A percentile compares a stretch with the other conserved stretches of the same genome.
These are phyloP conservation scores for Lonicera japonica DNA, from an alignment of 129 eudicot genomes.

Conservation along the genomic window DNA sequence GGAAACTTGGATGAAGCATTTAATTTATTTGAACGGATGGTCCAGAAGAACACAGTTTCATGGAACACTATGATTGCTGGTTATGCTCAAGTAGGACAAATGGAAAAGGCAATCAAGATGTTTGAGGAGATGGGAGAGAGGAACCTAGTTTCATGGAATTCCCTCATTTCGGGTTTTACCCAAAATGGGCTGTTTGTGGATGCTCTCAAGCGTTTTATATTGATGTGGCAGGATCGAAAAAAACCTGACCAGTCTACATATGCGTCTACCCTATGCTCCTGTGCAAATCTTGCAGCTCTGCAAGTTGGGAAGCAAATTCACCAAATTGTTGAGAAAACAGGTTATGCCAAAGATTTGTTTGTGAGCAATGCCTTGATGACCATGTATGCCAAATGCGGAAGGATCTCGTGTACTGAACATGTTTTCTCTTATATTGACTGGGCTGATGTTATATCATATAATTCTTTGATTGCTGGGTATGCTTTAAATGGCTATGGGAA, in stretches of 20 bases:
- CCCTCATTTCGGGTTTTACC: conserved; percentile 49
- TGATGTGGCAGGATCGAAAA: conserved; percentile 28
- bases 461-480: conserved; percentile 53
- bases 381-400: conserved; percentile 50
- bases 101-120: conserved; percentile 37
- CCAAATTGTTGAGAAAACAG: conserved; percentile 30
- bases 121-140: conserved; percentile 35
- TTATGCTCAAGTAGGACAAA: conserved; percentile 48
- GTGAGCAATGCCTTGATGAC: conserved; percentile 43
- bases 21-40: conserved; percentile 36
- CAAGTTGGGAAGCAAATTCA: conserved; percentile 48
- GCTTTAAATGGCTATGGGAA: conserved; percentile 49
- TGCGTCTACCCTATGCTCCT: conserved; percentile 45
- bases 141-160: conserved; percentile 53
- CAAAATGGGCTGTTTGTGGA: conserved; percentile 38
- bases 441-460: conserved; percentile 46
- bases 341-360: conserved; percentile 34
- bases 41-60: conserved; percentile 33
- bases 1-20: conserved; percentile 49
- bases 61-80: conserved; percentile 62
- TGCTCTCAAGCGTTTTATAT: conserved; percentile 32
- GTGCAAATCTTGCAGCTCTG: conserved; percentile 52
- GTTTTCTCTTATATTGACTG: conserved; percentile 23
- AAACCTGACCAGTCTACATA: conserved; percentile 57
- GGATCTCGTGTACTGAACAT: conserved; percentile 32